These are phyloP conservation scores for Ammopiptanthus mongolicus DNA, from an alignment of 306 rosid genomes.

Conservation along the genomic window DNA sequence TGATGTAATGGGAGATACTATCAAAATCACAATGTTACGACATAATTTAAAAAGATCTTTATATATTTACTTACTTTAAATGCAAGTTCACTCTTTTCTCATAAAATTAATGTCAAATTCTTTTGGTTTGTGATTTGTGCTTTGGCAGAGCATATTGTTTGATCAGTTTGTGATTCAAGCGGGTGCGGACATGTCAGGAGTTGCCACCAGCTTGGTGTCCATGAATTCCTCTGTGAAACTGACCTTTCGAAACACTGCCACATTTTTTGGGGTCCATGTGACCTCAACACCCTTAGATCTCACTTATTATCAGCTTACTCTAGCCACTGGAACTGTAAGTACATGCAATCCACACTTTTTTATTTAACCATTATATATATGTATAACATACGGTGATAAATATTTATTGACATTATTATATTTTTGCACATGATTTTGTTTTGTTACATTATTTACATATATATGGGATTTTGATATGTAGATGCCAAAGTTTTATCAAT, in stretches of 20 bases:
- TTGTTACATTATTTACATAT: neutral
- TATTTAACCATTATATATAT: too few relatives aligned
- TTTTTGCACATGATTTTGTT: neutral
- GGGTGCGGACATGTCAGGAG: constrained; percentile 78
- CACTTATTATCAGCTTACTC: constrained; percentile 57
- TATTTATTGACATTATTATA: neutral
- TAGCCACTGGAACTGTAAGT: constrained; percentile 72
- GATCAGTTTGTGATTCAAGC: constrained; percentile 84
- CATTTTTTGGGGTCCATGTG: constrained; percentile 88
- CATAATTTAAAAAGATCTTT: too few relatives aligned
- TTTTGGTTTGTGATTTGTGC: neutral
- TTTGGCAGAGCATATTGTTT: constrained; percentile 61
- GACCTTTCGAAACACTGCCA: constrained; percentile 67
- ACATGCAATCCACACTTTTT: neutral
- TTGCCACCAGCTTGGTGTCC: constrained; percentile 71
- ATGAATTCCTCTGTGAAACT: constrained; percentile 77
- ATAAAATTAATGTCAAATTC: neutral
- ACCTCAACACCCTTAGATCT: constrained; percentile 64
- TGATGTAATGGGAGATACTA: too few relatives aligned
- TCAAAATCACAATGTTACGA: too few relatives aligned
- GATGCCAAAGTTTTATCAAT: constrained; percentile 56
- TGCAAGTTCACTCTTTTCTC: too few relatives aligned
- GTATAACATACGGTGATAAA: too few relatives aligned
- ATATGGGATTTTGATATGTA: constrained; percentile 20
- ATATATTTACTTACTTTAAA: too few relatives aligned